Base-by-base conservation (phyloP, 2,329 filamentous ascomycete species). In the Tolypocladium guangdongense region DNA sequence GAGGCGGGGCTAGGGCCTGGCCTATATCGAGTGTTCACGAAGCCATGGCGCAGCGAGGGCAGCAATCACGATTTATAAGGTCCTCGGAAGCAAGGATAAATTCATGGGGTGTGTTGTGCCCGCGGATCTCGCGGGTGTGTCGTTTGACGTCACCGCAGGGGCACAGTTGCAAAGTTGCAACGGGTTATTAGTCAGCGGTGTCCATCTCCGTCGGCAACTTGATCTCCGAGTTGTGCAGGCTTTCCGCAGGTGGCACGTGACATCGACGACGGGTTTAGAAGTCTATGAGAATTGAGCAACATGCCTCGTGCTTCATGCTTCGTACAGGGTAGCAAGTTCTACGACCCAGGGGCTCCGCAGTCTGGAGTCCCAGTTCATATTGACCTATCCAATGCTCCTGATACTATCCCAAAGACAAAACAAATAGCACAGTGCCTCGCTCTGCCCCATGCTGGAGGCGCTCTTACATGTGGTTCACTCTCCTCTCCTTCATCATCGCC, bases 401-500 rank as follows among this genome's bases (percentile, higher is more conserved):
- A 4, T 7, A n/a, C n/a, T n/a, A 20, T 32, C 38, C 10, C 7
- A 51, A 27, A 45, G 38, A 27, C 22, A 30, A 11, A 39, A 33
- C 12, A 35, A 52, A 35, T n/a, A 32, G 32, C 14, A 22, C n/a
- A 48, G 10, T 20, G 43, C 24, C 43, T 32, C 27, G 27, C 18
- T 32, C 27, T 20, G 43, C 43, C 27, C 24, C 7, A 11, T n/a
- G 41, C 24, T 18, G 8, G 41, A 30, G 24, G 41, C 41, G 14
- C 49, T 52, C 20, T 57, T 52, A 64, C 38, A 49, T 50, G 35
- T 54, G 56, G 7, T 58, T 62, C 54, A 66, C 55, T 50, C 58
- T 64, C 55, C 64, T 64, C 58, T 65, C 64, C 55, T 55, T 60
- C 56, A 67, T 64, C 47, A 69, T 61, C 6, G 54, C 60, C 30